Evolutionary conservation across 257 asterid species (phyloP).

Genomic region (Lavandula angustifolia): DNA sequence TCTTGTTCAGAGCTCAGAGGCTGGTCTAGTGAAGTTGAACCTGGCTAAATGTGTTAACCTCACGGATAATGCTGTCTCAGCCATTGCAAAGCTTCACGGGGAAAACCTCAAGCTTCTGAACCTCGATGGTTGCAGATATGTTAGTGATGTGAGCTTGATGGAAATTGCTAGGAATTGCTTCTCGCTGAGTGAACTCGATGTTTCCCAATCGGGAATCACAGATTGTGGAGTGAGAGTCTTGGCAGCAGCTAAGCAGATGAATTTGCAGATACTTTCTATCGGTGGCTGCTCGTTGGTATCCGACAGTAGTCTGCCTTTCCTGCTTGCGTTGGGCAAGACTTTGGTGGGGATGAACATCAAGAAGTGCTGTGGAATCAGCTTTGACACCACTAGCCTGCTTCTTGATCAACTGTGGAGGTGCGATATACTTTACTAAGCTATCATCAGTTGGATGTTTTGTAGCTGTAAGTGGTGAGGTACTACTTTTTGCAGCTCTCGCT

Average conservation of each 20-base stretch:
- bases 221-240: constrained; percentile 65
- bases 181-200: constrained; percentile 59
- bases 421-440: constrained; percentile 61
- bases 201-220: constrained; percentile 56
- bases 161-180: constrained; percentile 63
- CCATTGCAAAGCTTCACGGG: constrained; percentile 63
- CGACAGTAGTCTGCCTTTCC: constrained; percentile 53
- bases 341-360: constrained; percentile 75
- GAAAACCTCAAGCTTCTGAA: constrained; percentile 62
- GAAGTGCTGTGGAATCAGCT: constrained; percentile 62
- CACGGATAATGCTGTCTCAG: constrained; percentile 55
- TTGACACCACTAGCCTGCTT: constrained; percentile 46
- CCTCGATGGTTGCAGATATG: constrained; percentile 63
- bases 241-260: constrained; percentile 56
- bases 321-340: constrained; percentile 52
- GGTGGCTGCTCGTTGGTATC: constrained; percentile 62
- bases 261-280: constrained; percentile 63
- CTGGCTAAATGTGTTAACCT: constrained; percentile 69
- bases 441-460: no score
- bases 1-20: constrained; percentile 53
- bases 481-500: no score
- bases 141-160: constrained; percentile 61
- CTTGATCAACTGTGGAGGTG: constrained; percentile 79
- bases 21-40: constrained; percentile 65
- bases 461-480: no score